Base-by-base conservation (phyloP, 495 filamentous ascomycete species). In the Opeltia flavorubescens region DNA sequence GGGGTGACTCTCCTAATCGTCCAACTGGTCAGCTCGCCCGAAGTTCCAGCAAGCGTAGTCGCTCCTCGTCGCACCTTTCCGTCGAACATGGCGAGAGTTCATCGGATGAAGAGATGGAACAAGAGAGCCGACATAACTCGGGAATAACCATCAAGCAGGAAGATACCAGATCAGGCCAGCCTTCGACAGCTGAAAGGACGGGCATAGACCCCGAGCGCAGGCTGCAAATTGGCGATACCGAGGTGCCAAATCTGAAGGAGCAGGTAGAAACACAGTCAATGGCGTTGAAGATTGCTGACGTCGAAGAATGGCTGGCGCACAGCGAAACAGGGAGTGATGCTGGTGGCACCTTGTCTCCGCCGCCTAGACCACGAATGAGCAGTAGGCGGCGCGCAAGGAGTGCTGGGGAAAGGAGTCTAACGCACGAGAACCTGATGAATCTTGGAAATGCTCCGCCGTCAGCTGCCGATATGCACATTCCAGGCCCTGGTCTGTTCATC, bases 1-100 rank as follows among this genome's bases (percentile, higher is more conserved):
- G 70, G 25, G 71, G 71, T 2, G 71, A 75, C 51, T 75, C 70
- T 2, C 71, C 71, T 4, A 60, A 59, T 33, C 55, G 61, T 28
- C 59, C 59, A 20, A 27, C 36, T 9, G 50, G 49, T 23, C 42
- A 31, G 12, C 48, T 55, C n/a, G 49, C 49, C 26, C 52, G 61
- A 50, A 61, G 58, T 24, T 56, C 50, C 11, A 61, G 63, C 46
- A 62, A 64, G 48, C 47, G 46, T 18, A 53, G 55, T 35, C 55
- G 51, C 20, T 40, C 66, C 7, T 62, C 62, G 4, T 56, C 55
- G 5, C 65, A 69, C 49, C 58, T 73, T 17, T 64, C 66, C 9
- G 66, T 67, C 1, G 58, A 53, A 5, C 51, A 51, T 15, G 41
- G 50, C 3, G 49, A 50, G 8, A 43, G 55, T 8, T 40, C 41